phyloP scores from a whole-genome alignment of 2,329 filamentous ascomycete species.

The Dactylellina cionopaga region DNA sequence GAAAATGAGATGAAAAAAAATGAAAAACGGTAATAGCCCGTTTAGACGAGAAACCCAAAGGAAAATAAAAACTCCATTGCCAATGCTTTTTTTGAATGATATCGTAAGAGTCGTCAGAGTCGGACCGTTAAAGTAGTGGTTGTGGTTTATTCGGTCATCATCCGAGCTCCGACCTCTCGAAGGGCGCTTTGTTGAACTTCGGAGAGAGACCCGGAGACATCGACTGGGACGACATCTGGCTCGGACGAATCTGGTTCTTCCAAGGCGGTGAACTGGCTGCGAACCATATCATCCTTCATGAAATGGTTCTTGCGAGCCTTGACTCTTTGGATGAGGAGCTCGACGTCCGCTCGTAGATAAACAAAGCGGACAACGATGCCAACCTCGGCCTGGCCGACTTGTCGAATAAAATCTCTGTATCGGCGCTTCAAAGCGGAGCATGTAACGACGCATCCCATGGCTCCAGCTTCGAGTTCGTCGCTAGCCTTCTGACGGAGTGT shows the following conservation, averaged over 20 bases:
- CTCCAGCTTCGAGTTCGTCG: constrained; percentile 67
- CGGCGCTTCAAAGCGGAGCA: constrained; percentile 97
- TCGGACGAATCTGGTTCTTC: constrained; percentile 80
- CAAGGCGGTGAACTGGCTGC: constrained; percentile 87
- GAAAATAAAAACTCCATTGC: constrained; percentile 34
- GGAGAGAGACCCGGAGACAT: constrained; percentile 70
- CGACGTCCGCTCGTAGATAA: constrained; percentile 82
- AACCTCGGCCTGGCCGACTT: constrained; percentile 78
- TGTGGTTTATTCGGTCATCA: constrained; percentile 38
- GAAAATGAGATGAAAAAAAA: neutral
- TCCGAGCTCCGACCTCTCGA: constrained; percentile 35
- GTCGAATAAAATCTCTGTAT: constrained; percentile 90
- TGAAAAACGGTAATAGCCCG: too few species aligned
- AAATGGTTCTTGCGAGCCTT: constrained; percentile 81
- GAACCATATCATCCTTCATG: constrained; percentile 95
- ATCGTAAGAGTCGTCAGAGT: constrained; percentile 19
- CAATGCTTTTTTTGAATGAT: constrained; percentile 47
- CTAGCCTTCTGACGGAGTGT: constrained; percentile 76
- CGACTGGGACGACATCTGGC: constrained; percentile 75
- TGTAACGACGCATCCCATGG: constrained; percentile 85
- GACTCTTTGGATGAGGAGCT: constrained; percentile 79
- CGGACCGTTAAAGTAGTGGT: neutral
- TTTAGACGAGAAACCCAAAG: too few species aligned
- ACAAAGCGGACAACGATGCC: constrained; percentile 88
- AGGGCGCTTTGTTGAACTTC: constrained; percentile 63